These are phyloP conservation scores for Pyrenochaeta sp. DNA, from an alignment of 2,329 filamentous ascomycete species.

Conservation along the genomic window DNA sequence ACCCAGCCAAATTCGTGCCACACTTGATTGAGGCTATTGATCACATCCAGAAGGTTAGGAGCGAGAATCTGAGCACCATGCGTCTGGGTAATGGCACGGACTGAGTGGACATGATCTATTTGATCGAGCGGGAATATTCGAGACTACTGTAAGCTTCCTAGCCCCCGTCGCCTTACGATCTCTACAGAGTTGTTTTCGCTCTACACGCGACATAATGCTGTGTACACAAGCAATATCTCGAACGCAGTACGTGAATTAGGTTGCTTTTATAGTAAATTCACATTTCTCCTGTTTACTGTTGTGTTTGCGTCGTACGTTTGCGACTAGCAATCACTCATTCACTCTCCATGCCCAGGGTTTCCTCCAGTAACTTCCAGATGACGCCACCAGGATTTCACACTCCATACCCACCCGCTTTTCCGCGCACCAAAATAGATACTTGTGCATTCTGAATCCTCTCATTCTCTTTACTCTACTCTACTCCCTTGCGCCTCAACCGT, in stretches of 20 bases:
- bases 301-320: neutral
- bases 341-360: no score
- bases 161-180: no score
- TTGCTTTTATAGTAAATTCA: neutral
- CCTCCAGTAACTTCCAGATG: no score
- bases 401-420: neutral
- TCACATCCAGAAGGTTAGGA: slow-evolving; percentile 47
- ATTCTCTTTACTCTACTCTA: neutral
- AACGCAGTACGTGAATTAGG: neutral
- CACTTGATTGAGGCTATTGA: slow-evolving; percentile 51
- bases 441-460: neutral
- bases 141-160: neutral
- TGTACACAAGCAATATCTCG: no score
- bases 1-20: slow-evolving; percentile 51
- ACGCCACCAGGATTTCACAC: no score
- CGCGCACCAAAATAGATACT: neutral
- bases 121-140: neutral
- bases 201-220: no score
- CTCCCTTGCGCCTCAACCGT: neutral
- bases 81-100: slow-evolving; percentile 39
- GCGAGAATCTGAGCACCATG: slow-evolving; percentile 42
- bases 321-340: neutral
- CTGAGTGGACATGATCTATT: neutral
- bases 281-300: neutral
- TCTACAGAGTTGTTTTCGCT: no score